Conservation (phyloP, 805 yeast genomes). For the Yarrowia porcina region DNA sequence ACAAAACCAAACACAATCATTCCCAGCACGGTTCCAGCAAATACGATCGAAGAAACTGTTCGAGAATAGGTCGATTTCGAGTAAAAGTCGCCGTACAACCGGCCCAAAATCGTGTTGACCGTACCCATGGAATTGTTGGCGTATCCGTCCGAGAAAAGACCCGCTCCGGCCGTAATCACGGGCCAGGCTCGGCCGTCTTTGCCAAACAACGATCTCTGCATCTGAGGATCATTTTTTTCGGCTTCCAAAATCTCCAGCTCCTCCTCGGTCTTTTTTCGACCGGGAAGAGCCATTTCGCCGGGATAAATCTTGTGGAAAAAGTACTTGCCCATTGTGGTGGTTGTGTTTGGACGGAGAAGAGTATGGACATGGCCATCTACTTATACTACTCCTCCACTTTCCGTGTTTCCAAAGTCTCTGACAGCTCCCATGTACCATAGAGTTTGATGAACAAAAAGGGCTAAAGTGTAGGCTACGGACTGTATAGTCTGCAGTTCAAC, state of each 20-base stretch:
- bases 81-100: slow-evolving; percentile 63
- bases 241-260: not conserved
- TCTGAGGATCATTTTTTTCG: not conserved
- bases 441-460: too few species aligned
- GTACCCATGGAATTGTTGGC: slow-evolving; percentile 80
- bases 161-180: slow-evolving; percentile 83
- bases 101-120: slow-evolving; percentile 65
- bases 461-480: too few species aligned
- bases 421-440: not conserved
- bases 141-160: slow-evolving; percentile 90
- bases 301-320: slow-evolving; percentile 19
- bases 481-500: too few species aligned
- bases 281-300: slow-evolving; percentile 4
- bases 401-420: too few species aligned
- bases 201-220: slow-evolving; percentile 14
- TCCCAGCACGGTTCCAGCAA: slow-evolving; percentile 89
- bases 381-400: too few species aligned
- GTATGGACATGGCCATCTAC: not conserved
- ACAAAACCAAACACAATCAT: slow-evolving; percentile 76
- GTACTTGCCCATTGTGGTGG: not conserved
- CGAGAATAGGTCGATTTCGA: slow-evolving; percentile 64
- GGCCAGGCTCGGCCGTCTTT: slow-evolving; percentile 48
- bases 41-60: slow-evolving; percentile 82
- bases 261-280: not conserved
- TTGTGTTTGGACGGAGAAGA: not conserved